Conservation (phyloP, 306 rosid species). For the Betula pendula region DNA sequence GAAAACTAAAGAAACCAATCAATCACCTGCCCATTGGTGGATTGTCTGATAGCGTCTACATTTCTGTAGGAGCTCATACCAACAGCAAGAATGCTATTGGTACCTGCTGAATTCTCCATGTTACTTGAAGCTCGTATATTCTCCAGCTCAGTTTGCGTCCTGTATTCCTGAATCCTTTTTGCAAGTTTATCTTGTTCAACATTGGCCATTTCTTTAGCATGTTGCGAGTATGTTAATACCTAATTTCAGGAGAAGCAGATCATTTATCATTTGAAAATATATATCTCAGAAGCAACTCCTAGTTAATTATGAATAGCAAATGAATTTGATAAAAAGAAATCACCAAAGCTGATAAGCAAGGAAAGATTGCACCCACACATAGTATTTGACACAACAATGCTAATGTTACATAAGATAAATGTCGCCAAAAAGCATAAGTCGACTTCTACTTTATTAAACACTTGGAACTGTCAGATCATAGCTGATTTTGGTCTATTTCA, state of each 20-base stretch:
- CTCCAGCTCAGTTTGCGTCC: conserved; percentile 89
- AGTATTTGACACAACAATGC: background rate
- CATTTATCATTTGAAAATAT: conserved; percentile 10
- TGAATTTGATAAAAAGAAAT: background rate
- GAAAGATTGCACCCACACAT: background rate
- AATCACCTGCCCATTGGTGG: conserved; percentile 79
- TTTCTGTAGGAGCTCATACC: conserved; percentile 64
- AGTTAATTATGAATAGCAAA: background rate
- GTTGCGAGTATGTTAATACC: conserved; percentile 95
- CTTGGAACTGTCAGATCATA: background rate
- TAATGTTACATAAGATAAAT: background rate
- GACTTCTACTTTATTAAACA: background rate
- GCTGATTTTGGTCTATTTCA: background rate
- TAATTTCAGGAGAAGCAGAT: conserved; percentile 33
- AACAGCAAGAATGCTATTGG: conserved; percentile 52
- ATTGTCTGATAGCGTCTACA: conserved; percentile 52
- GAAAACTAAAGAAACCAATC: conserved; percentile 20
- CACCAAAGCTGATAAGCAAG: background rate
- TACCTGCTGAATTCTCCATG: conserved; percentile 43
- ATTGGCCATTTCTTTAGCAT: conserved; percentile 87
- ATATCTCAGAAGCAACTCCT: conserved; percentile 3
- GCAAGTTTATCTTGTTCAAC: conserved; percentile 97
- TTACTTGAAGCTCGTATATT: conserved; percentile 56
- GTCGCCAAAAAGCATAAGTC: background rate
- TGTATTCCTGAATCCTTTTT: conserved; percentile 90